Base-by-base conservation (phyloP, 2,329 filamentous ascomycete genomes). In the Verticillium albo-atrum region DNA sequence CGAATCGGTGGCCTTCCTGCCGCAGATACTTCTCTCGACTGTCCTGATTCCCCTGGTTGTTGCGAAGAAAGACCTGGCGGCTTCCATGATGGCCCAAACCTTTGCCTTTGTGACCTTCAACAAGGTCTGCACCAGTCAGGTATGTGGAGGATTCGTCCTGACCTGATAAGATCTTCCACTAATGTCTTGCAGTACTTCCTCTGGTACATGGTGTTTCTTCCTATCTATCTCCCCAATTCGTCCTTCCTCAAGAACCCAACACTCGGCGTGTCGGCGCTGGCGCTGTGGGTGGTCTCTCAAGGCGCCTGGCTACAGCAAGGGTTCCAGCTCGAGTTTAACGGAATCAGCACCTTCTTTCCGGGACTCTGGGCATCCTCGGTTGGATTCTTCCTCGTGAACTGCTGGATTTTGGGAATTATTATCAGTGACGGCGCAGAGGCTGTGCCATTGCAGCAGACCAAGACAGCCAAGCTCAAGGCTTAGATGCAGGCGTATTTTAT, bases 71-170 rank as follows among this genome's bases (percentile, higher is more conserved):
- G 88, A 95, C 67, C 82, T 99, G 0, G 82, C 93, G 1, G 85
- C 87, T 0, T 89, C 91, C 5, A 93, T 98, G 90, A 84, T 98
- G 62, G 92, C 91, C 4, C 95, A 99, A 75, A 98, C 95, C 0
- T 97, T 97, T 75, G 91, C 94, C 0, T 99, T 99, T 74, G 95
- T 98, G 4, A 89, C 92, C 0, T 98, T 98, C 68, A 99, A 99
- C 78, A 99, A 99, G 78, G 95, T 99, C 63, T 98, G 94, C 82
- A 99, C 95, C 3, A 97, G 92, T 69, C 94, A 98, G 83, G 92
- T 95, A 83, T 64, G 82, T 70, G 20, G 9, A 32, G 26, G n/a
- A 12, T 30, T 26, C 20, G 58, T 35, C 20, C 23, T 50, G 23
- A 25, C 14, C 3, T 7, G 4, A 32, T 20, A 17, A 28, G 23